Base-by-base conservation (phyloP, 441 rosid genomes). In the Pelargonium australe region DNA sequence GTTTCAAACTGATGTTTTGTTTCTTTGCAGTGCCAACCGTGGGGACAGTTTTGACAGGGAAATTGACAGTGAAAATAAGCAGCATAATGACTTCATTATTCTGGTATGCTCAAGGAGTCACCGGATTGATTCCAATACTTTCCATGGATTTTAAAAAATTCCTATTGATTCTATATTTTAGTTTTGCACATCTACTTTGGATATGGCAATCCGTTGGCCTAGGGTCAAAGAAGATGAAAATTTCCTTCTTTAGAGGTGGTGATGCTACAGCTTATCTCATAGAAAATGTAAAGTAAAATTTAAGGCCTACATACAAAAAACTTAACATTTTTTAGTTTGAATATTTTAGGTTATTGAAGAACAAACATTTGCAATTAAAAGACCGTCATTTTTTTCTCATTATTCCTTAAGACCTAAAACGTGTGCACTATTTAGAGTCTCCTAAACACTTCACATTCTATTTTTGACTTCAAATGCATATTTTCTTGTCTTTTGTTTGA, bases 21-120 rank as follows among this genome's bases (percentile, higher is more conserved):
- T 51, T 67, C 70, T 64, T 40, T 81, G 65, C 84, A 95, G 99
- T 74, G 86, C 87, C 43, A 85, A 89, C 77, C 86, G 49, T 58
- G 97, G 95, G 7, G 97, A 91, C 82, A 85, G 80, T 81, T 79
- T 86, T 85, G 97, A 92, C 86, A 77, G 70, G 80, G 82, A 73
- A 73, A 87, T 92, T 66, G 97, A 95, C 23, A 57, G 75, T 44
- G 99, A 95, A 84, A 86, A 87, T 77, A 76, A 75, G 77, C 94
- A 83, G 83, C 84, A 78, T 9, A 79, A 85, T 73, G 98, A 95
- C 85, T 85, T 92, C 78, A 77, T 90, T 44, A 64, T 90, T 78
- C 90, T 95, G 71, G 99, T 92, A 85, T 63, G 94, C 72, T 82
- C 16, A n/a, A 25, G 31, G 31, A 25, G 31, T 25, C 31, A 25